Conservation (phyloP, 1,284 basidiomycete genomes). For the Mycena sp. region DNA sequence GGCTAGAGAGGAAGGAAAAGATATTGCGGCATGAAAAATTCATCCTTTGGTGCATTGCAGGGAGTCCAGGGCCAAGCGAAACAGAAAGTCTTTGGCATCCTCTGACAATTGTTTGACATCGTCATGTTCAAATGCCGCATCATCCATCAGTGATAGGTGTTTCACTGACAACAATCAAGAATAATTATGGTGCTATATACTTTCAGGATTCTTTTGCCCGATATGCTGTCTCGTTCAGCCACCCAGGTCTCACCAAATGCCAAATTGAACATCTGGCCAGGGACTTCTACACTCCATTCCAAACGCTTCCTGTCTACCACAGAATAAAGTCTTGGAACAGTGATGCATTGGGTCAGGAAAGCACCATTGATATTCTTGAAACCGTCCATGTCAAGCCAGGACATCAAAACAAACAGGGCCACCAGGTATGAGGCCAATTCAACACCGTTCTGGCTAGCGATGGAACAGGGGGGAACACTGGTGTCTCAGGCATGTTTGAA, state of each 20-base stretch:
- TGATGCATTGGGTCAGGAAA: slow-evolving; percentile 10
- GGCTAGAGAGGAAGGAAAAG: slow-evolving; percentile 41
- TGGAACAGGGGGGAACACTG: background rate
- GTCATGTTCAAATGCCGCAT: slow-evolving; percentile 20
- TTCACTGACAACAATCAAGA: slow-evolving; percentile 5
- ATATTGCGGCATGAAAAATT: slow-evolving; percentile 30
- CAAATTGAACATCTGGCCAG: slow-evolving; percentile 7
- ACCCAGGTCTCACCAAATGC: background rate
- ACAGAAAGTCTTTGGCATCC: background rate
- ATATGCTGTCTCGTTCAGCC: slow-evolving; percentile 3
- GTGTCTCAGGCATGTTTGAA: background rate
- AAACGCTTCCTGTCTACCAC: slow-evolving; percentile 27
- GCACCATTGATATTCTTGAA: slow-evolving; percentile 11
- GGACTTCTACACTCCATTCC: slow-evolving; percentile 22
- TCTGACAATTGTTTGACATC: background rate
- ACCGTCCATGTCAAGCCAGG: slow-evolving; percentile 31
- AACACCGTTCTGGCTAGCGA: slow-evolving; percentile 33
- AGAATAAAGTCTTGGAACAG: slow-evolving; percentile 25
- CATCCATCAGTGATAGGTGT: slow-evolving; percentile 24
- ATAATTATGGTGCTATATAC: slow-evolving; percentile 26
- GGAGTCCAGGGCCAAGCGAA: background rate
- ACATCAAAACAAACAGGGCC: slow-evolving; percentile 14
- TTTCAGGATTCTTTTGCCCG: slow-evolving; percentile 25
- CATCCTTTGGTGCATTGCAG: slow-evolving; percentile 14
- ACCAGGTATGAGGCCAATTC: slow-evolving; percentile 32